Evolutionary conservation across 768 basidiomycete species (phyloP).

Genomic region (Lentinula lateritia): DNA sequence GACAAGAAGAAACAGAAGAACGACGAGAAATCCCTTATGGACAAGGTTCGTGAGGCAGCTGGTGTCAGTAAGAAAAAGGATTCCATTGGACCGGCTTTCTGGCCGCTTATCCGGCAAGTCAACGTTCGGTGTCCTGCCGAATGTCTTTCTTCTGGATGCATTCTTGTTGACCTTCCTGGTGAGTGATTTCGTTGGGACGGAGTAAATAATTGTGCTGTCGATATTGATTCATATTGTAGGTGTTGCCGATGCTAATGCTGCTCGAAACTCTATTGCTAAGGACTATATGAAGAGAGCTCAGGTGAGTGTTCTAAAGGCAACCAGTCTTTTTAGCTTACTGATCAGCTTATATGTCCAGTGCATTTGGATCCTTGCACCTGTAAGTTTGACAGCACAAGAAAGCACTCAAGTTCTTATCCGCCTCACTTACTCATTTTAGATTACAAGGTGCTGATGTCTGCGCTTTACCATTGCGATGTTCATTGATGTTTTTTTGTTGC

Average conservation of each 20-base stretch:
- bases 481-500: not conserved
- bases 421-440: not conserved
- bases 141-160: constrained; percentile 53
- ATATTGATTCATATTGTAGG: constrained; percentile 19
- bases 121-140: constrained; percentile 48
- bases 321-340: not conserved
- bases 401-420: not conserved
- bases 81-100: constrained; percentile 38
- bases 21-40: constrained; percentile 29
- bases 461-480: not conserved
- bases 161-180: constrained; percentile 63
- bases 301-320: constrained; percentile 11
- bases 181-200: constrained; percentile 1
- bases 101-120: constrained; percentile 62
- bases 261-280: constrained; percentile 56
- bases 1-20: constrained; percentile 31
- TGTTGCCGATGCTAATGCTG: constrained; percentile 62
- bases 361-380: constrained; percentile 65
- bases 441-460: constrained; percentile 11
- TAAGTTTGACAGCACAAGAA: constrained; percentile 19
- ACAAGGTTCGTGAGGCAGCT: constrained; percentile 21
- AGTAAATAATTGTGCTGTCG: not conserved
- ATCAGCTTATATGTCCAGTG: constrained; percentile 18
- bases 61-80: constrained; percentile 19
- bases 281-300: constrained; percentile 61